Evolutionary conservation across 768 basidiomycete species (phyloP), one percentile per base, ranked within the genome.

Genomic region (Udeniomyces megalosporus): DNA sequence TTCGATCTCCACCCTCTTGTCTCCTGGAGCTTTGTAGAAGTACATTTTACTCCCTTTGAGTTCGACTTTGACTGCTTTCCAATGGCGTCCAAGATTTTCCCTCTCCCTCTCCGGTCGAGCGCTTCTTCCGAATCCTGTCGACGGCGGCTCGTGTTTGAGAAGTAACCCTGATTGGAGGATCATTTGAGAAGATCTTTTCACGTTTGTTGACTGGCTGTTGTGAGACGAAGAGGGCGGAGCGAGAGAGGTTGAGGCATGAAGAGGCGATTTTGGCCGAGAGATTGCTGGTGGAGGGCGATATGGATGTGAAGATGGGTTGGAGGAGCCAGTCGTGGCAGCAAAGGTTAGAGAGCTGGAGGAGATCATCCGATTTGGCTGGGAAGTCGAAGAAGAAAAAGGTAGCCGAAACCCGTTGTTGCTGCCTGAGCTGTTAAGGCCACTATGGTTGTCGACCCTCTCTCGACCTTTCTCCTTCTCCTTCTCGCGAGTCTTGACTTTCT

Each of bases 1-100:
- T 70, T 83, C 85, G 57, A 89, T 77, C 0, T 77, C 83, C 1
- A 76, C 74, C 26, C 73, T 75, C 60, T 82, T 76, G 66, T 91
- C 47, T 31, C 78, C 76, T 0, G 88, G 86, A 0, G 86, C 82
- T 69, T 91, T 92, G 71, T 86, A 89, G 69, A 91, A 85, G 71
- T 85, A 84, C 53, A 92, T 68, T 71, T 91, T 91, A 14, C 84
- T 81, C 6, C 88, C 89, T 69, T 86, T 84, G 29, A 92, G 75
- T 67, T 88, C 84, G 49, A 84, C 78, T 71, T 90, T 89, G 76
- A 80, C 87, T 4, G 86, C 81, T 70, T 90, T 91, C 89, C 89
- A 92, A 0, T 82, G 82, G 67, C 88, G 88, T 0, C 79, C 71
- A 1, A 82, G 72, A 32, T 70, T 68, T 34, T 60, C 62, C 28